phyloP scores from a whole-genome alignment of 2,329 filamentous ascomycete genomes.

The Stylonectria norvegica region DNA sequence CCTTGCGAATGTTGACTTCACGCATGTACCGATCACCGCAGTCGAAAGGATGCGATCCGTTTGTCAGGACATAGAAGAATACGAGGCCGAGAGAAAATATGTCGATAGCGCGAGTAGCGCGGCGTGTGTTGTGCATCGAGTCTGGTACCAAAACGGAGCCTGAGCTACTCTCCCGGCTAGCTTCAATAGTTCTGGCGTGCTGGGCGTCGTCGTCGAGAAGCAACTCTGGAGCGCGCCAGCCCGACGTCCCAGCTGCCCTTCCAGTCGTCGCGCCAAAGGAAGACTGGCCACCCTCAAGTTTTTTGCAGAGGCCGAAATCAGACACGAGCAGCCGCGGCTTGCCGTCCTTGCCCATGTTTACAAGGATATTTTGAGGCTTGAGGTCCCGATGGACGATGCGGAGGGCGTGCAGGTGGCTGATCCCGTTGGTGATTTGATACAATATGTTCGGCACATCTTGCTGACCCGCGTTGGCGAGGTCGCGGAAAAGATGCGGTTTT shows the following conservation, averaged over 20 bases:
- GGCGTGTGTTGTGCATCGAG: conserved; percentile 59
- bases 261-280: conserved; percentile 93
- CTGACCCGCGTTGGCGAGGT: conserved; percentile 69
- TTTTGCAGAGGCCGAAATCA: conserved; percentile 97
- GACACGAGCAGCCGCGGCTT: conserved; percentile 87
- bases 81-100: conserved; percentile 96
- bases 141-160: conserved; percentile 55
- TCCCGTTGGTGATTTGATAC: conserved; percentile 84
- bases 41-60: conserved; percentile 89
- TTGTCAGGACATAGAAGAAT: conserved; percentile 98
- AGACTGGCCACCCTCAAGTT: conserved; percentile 88
- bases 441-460: conserved; percentile 75
- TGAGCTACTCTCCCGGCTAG: conserved; percentile 59
- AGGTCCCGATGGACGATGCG: conserved; percentile 96
- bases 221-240: conserved; percentile 94
- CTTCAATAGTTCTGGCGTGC: conserved; percentile 44
- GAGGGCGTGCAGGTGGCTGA: conserved; percentile 83
- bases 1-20: conserved; percentile 95
- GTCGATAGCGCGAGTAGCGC: conserved; percentile 92
- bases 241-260: conserved; percentile 87
- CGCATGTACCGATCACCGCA: conserved; percentile 92
- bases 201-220: conserved; percentile 73
- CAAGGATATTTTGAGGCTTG: conserved; percentile 96
- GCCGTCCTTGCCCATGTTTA: conserved; percentile 67
- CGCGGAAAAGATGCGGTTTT: conserved; percentile 62